Percentiles rank a stretch among this genome's conserved stretches.
Conservation (phyloP, 495 filamentous ascomycete species). For the Tuber microsphaerosporum region DNA sequence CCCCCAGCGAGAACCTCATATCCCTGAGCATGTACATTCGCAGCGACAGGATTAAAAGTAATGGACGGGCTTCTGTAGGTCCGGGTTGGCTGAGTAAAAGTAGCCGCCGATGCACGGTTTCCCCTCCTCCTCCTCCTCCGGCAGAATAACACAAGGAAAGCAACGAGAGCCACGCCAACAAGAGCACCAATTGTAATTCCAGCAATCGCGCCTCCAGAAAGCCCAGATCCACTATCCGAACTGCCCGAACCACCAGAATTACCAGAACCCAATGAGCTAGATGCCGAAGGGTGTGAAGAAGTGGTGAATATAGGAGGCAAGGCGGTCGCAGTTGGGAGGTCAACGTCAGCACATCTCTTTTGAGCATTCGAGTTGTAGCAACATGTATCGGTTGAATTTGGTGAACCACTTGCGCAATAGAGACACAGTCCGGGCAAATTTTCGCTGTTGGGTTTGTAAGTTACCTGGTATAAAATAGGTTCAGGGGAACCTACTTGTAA, state of each 20-base stretch:
- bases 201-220: constrained; percentile 80
- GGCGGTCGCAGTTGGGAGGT: constrained; percentile 66
- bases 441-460: constrained; percentile 43
- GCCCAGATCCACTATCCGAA: constrained; percentile 42
- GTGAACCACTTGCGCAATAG: constrained; percentile 73
- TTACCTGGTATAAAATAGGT: constrained; percentile 6
- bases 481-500: constrained; percentile 46
- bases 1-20: constrained; percentile 76
- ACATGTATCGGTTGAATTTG: constrained; percentile 91
- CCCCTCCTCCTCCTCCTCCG: constrained; percentile 51
- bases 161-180: constrained; percentile 60
- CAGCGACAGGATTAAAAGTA: constrained; percentile 45
- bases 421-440: constrained; percentile 81
- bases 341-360: constrained; percentile 61
- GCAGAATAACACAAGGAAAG: constrained; percentile 55
- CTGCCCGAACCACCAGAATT: constrained; percentile 7
- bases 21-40: constrained; percentile 48
- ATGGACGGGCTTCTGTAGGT: constrained; percentile 56
- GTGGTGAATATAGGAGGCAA: constrained; percentile 60
- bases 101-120: constrained; percentile 47
- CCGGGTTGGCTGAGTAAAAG: constrained; percentile 83
- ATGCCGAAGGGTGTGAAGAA: constrained; percentile 46
- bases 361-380: constrained; percentile 74
- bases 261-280: constrained; percentile 44
- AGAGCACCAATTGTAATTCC: constrained; percentile 82